Conservation (phyloP, 2,329 filamentous ascomycete species). For the Aspergillus sp. region DNA sequence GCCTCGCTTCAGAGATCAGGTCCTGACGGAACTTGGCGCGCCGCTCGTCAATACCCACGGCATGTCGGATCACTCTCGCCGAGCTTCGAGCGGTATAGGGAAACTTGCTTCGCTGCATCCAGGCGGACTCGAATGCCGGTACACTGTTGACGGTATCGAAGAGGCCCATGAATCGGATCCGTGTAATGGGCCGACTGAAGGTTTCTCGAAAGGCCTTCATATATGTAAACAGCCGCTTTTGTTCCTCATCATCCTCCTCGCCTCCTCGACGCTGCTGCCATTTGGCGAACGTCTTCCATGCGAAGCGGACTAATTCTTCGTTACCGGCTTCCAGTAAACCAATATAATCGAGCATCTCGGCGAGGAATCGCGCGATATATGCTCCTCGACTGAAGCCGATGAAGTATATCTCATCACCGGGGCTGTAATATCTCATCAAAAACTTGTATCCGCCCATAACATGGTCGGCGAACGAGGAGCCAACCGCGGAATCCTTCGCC, state of each 20-base stretch:
- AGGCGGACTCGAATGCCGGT: slow-evolving; percentile 68
- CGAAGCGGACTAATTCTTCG: slow-evolving; percentile 80
- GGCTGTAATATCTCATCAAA: slow-evolving; percentile 70
- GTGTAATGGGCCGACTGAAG: slow-evolving; percentile 70
- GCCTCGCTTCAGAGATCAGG: slow-evolving; percentile 49
- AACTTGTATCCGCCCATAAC: slow-evolving; percentile 82
- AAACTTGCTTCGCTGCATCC: slow-evolving; percentile 75
- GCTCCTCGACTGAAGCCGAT: slow-evolving; percentile 73
- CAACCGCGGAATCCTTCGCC: slow-evolving; percentile 67
- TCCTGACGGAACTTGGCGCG: slow-evolving; percentile 60
- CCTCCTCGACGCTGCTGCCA: slow-evolving; percentile 38
- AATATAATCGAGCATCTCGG: slow-evolving; percentile 82
- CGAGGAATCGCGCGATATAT: slow-evolving; percentile 72
- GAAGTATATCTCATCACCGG: slow-evolving; percentile 62
- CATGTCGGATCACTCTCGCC: slow-evolving; percentile 56
- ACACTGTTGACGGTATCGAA: slow-evolving; percentile 83
- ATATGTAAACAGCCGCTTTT: slow-evolving; percentile 62
- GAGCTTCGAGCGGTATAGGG: slow-evolving; percentile 58
- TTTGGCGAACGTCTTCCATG: slow-evolving; percentile 61
- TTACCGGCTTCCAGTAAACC: slow-evolving; percentile 78
- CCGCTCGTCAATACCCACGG: slow-evolving; percentile 58
- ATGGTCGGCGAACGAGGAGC: slow-evolving; percentile 77
- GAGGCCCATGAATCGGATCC: slow-evolving; percentile 72
- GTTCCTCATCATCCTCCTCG: slow-evolving; percentile 25
- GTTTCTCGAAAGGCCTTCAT: slow-evolving; percentile 80